Evolutionary conservation across 1,284 basidiomycete genomes (phyloP), one percentile per base, ranked within the genome.

Genomic region (Cryptococcus hybrid): DNA sequence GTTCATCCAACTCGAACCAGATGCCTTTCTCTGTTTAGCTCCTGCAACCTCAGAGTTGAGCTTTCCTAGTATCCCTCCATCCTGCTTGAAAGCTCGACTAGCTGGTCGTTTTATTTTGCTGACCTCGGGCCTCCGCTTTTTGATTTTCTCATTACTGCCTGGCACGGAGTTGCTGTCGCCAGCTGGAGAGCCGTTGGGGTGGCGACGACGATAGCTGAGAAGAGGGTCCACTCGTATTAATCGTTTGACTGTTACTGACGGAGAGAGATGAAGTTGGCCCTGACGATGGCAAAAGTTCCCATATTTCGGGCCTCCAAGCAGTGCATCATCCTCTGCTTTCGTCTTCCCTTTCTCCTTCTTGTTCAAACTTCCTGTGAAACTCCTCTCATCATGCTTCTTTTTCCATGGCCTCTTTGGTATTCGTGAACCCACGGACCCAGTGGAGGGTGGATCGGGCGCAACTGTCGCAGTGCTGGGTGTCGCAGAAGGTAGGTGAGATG

Each of bases 1-100:
- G 6, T 6, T 2, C 5, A 34, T 24, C 3, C 2, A 47, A 30
- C 46, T 47, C 6, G 46, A 47, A 13, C 30, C 30, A 12, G 46
- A 47, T 8, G 18, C 24, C 30, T 47, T 47, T 13, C 13, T 18
- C 15, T 51, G 15, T 47, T 45, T 34, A 15, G 42, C 11, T n/a
- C 5, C 45, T 43, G 36, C 48, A 6, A 36, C 47, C 47, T 68
- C 66, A 51, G 67, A 70, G 5, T 59, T 56, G 49, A 68, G 38
- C 45, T 55, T 52, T 13, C 68, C 68, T 15, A 70, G 52, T 7
- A 66, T 64, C 13, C 65, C 68, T 39, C 68, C 68, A 39, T 67
- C 64, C 47, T 65, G 53, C 46, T 35, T 43, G 50, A 63, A 69
- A 2, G 55, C 58, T 8, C 34, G 18, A 30, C 46, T 35, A 8